Base-by-base conservation (phyloP, 2,329 filamentous ascomycete genomes). In the Ophiostoma pallidulum region DNA sequence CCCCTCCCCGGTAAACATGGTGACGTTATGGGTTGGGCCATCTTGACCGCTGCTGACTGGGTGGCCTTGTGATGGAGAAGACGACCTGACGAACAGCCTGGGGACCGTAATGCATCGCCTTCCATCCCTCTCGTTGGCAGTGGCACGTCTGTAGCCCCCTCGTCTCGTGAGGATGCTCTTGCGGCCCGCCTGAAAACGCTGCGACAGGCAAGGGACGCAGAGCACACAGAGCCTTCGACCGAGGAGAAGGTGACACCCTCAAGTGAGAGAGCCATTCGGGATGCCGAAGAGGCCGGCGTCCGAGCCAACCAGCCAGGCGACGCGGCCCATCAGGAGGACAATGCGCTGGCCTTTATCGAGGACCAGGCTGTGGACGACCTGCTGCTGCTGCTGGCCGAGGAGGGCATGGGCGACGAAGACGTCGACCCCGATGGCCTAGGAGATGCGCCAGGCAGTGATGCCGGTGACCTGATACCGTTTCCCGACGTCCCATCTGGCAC, bases 311-410 rank as follows among this genome's bases (percentile, higher is more conserved):
- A 5, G 3, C 18, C 24, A 4, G 7, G 64, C 36, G 63, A 67
- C 0, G 67, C 68, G 3, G 7, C 64, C 36, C 63, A 67, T 0
- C 67, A 68, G 33, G 62, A 66, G 8, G 47, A 52, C 0, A 67
- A 71, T 33, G 58, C 63, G 2, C 56, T 72, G 16, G 63, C 72
- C 24, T 61, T 66, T 31, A 72, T 70, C 3, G 73, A 76, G 53
- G 73, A 77, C n/a, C 62, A 69, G 40, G 72, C 68, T 1, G 61
- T 78, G 0, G 68, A 77, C 47, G 73, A 76, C 50, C 63, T 78
- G 9, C 63, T 79, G 3, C 66, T 63, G 2, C 66, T 69, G 24
- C 63, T 73, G 8, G 62, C 61, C 3, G 48, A 29, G 7, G 31
- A 41, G 3, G 47, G 26, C 19, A 57, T 62, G 3, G 60, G 63